Percentiles rank a stretch among this genome's conserved stretches.
Evolutionary conservation across 2,329 filamentous ascomycete species (phyloP).

Genomic region (Claviceps pusilla): DNA sequence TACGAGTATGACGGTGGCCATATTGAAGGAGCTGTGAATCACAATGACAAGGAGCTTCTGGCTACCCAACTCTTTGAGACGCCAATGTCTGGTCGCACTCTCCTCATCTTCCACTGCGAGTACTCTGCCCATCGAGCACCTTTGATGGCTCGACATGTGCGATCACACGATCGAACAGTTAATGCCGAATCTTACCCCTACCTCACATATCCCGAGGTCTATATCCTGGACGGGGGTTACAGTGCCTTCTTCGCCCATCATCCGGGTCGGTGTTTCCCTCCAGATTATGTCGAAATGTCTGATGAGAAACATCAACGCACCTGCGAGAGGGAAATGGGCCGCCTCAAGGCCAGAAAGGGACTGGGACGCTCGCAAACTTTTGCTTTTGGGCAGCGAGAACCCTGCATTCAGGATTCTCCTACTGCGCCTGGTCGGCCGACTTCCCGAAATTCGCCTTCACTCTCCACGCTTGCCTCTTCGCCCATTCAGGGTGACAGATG

Average conservation of each 20-base stretch:
- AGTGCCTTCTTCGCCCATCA: constrained; percentile 79
- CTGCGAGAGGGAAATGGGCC: constrained; percentile 88
- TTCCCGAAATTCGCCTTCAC: constrained; percentile 22
- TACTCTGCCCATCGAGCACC: constrained; percentile 94
- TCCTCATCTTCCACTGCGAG: constrained; percentile 93
- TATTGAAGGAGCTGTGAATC: constrained; percentile 85
- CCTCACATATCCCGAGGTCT: constrained; percentile 91
- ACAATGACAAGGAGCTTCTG: constrained; percentile 87
- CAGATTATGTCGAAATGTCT: constrained; percentile 94
- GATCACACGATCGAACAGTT: constrained; percentile 69
- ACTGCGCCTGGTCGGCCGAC: constrained; percentile 34
- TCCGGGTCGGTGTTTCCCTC: constrained; percentile 70
- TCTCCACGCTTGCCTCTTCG: constrained; percentile 30
- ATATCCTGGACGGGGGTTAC: constrained; percentile 93
- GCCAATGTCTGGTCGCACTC: constrained; percentile 52
- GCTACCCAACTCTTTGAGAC: constrained; percentile 62
- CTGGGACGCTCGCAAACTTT: constrained; percentile 83
- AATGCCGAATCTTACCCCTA: constrained; percentile 79
- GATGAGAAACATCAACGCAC: constrained; percentile 81
- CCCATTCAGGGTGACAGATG: constrained; percentile 33
- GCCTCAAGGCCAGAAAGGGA: constrained; percentile 78
- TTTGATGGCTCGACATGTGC: constrained; percentile 88
- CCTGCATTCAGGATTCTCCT: constrained; percentile 43
- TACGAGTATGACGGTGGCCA: constrained; percentile 97
- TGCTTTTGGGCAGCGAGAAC: constrained; percentile 67